Conservation (phyloP, 257 asterid genomes). For the Plantago elongata region DNA sequence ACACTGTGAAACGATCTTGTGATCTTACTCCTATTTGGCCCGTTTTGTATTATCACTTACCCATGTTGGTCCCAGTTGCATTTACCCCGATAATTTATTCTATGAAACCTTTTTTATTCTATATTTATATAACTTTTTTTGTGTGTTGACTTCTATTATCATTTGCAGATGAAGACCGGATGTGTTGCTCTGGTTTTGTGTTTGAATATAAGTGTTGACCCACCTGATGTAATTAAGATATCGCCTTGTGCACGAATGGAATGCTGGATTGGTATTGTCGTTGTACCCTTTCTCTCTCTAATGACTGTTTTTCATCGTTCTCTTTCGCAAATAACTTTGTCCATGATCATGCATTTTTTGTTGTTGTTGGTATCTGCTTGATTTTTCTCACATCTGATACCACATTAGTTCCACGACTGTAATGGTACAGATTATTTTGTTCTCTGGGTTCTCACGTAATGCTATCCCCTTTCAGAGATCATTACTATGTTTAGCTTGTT, state of each 20-base stretch:
- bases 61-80: neutral
- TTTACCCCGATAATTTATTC: neutral
- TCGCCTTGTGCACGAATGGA: constrained; percentile 99
- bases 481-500: too few relatives aligned
- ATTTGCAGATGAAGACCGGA: constrained; percentile 97
- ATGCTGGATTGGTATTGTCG: constrained; percentile 90
- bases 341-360: neutral
- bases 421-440: neutral
- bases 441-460: too few relatives aligned
- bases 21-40: too few relatives aligned
- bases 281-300: constrained; percentile 17
- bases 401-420: neutral
- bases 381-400: neutral
- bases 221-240: constrained; percentile 98
- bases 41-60: neutral
- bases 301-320: neutral
- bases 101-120: neutral
- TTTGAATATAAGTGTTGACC: constrained; percentile 90
- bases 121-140: constrained; percentile 4
- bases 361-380: neutral
- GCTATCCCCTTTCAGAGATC: too few relatives aligned
- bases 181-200: constrained; percentile 97
- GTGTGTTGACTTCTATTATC: constrained; percentile 21
- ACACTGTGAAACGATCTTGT: neutral
- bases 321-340: neutral